Evolutionary conservation across 140 eudicot species (phyloP), one percentile per base, ranked within the genome.

Genomic region (Ambrosia hybrid): DNA sequence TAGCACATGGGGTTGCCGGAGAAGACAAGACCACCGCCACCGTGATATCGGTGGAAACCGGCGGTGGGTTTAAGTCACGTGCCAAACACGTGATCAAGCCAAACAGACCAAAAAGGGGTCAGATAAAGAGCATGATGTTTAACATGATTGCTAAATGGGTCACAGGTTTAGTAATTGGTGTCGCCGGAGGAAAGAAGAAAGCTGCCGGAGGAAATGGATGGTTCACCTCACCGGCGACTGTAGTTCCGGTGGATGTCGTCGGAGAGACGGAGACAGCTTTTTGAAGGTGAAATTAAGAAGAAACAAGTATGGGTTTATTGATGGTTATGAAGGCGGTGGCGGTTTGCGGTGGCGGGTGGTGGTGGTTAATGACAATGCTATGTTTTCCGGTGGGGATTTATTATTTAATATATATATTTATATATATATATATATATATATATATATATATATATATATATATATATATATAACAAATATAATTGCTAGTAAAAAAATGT

Each of bases 181-280:
- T 51, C 12, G 26, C 26, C 55, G 63, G 55, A n/a, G 48, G 30
- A 21, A 37, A 65, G 63, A 63, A 63, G 26, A 73, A 73, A 76
- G 53, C 39, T 57, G 75, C 67, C 45, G 76, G 76, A 67, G 76
- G 76, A 67, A 48, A 34, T 33, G 49, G 65, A 15, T 26, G 80
- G 6, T 67, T 48, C 11, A 58, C 7, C 51, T 30, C 74, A 30
- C 67, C 67, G 67, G 45, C 76, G 11, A 21, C 21, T 60, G 26
- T 71, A 43, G 57, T 26, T 30, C 57, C 76, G 45, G 57, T 57
- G 67, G 67, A 71, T 2, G 41, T 9, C 13, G 41, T 16, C 41
- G 65, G 75, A 15, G 65, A 2, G 65, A 9, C 55, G 51, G 12
- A 43, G 48, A 6, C 2, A 9, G 48, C 8, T 43, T 43, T 43